Conservation (phyloP, 1,284 basidiomycete species). For the Naganishia sp. region DNA sequence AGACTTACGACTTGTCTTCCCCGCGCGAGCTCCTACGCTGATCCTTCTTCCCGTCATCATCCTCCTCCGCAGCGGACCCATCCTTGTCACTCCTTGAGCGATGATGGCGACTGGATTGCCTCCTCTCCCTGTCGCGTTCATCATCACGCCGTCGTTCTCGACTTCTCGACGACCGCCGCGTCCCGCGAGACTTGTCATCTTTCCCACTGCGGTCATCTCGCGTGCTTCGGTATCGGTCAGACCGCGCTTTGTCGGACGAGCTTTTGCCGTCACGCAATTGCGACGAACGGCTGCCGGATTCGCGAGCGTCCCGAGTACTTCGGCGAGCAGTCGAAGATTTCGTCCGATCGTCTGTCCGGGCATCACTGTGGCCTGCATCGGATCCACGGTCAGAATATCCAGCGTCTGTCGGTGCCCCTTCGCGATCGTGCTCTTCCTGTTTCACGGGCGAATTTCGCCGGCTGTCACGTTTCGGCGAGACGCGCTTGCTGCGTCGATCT, state of each 20-base stretch:
- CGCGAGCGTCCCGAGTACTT: constrained; percentile 6
- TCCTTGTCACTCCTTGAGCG: constrained; percentile 22
- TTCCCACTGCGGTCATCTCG: constrained; percentile 17
- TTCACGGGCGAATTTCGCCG: constrained; percentile 18
- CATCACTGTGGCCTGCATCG: constrained; percentile 11
- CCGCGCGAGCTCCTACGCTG: constrained; percentile 4
- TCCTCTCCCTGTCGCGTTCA: constrained; percentile 23
- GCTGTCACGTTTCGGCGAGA: constrained; percentile 18
- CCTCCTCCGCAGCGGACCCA: neutral
- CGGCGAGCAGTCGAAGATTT: neutral
- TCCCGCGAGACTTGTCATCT: constrained; percentile 13
- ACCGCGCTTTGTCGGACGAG: constrained; percentile 7
- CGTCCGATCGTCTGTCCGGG: constrained; percentile 16
- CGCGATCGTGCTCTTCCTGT: constrained; percentile 6
- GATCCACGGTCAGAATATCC: constrained; percentile 18
- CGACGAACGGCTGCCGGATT: constrained; percentile 6
- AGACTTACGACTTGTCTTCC: constrained; percentile 12
- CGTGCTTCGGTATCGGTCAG: constrained; percentile 15
- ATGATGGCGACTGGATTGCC: constrained; percentile 11
- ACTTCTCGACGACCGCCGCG: constrained; percentile 20
- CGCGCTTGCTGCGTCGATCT: constrained; percentile 10
- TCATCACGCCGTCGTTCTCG: constrained; percentile 15
- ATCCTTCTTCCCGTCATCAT: constrained; percentile 8
- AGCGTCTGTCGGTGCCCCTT: neutral
- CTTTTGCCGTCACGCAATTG: constrained; percentile 2